Conservation (phyloP, 139 green algal genomes). For the Deuterostichococcus epilithicus region DNA sequence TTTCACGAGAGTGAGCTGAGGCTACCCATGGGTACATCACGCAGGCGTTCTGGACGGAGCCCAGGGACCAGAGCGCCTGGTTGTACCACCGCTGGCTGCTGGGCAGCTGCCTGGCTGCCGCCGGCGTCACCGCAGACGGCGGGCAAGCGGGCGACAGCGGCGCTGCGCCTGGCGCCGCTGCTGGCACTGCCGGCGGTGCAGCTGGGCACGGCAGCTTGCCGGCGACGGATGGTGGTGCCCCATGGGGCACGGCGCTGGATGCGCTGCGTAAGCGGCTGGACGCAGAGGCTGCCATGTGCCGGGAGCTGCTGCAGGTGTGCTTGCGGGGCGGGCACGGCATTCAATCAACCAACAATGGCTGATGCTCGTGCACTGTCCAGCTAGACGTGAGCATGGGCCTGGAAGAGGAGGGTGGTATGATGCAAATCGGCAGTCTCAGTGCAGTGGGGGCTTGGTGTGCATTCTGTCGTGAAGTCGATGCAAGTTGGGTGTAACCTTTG, state of each 20-base stretch:
- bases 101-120: constrained; percentile 42
- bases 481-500: no score
- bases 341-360: no score
- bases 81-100: constrained; percentile 94
- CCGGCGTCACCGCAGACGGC: not conserved
- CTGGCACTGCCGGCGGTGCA: not conserved
- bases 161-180: not conserved
- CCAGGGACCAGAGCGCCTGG: constrained; percentile 89
- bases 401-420: not conserved
- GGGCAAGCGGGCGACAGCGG: not conserved
- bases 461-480: no score
- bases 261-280: constrained; percentile 39
- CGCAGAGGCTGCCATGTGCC: constrained; percentile 36
- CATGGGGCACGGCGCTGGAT: not conserved
- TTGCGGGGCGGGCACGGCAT: no score
- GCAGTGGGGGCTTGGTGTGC: no score
- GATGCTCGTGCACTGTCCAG: no score
- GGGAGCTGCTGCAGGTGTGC: constrained; percentile 31
- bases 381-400: constrained; percentile 28
- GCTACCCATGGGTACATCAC: not conserved
- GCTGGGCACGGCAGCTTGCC: not conserved
- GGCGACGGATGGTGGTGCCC: not conserved
- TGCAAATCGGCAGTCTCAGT: no score
- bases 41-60: constrained; percentile 91
- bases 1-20: no score